Evolutionary conservation across 2,329 filamentous ascomycete species (phyloP).

Genomic region (Penicillium sp.): DNA sequence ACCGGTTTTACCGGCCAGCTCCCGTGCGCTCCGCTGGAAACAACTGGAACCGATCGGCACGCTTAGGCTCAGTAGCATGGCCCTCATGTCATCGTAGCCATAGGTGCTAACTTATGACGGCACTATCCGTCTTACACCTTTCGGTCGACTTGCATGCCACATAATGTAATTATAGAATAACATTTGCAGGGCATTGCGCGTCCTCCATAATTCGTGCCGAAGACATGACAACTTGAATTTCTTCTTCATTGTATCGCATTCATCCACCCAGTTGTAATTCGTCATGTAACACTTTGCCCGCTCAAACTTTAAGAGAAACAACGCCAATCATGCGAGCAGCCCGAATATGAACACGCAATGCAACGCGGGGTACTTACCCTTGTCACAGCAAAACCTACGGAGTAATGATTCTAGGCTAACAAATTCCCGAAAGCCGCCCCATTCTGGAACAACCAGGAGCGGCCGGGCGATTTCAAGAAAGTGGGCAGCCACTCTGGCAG

Average conservation of each 20-base stretch:
- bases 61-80: constrained; percentile 8
- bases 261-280: neutral
- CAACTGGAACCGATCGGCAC: constrained; percentile 8
- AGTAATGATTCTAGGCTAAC: constrained; percentile 2
- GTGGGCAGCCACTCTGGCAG: constrained; percentile 18
- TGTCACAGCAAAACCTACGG: neutral
- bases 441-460: constrained; percentile 16
- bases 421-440: constrained; percentile 12
- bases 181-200: neutral
- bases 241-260: neutral
- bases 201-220: neutral
- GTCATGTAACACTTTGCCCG: neutral
- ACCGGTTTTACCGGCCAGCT: constrained; percentile 3
- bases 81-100: neutral
- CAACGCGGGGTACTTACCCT: neutral
- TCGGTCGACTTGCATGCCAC: neutral
- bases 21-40: neutral
- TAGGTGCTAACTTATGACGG: neutral
- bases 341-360: neutral
- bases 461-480: constrained; percentile 13
- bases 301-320: neutral
- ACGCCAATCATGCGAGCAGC: neutral
- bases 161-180: neutral
- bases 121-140: neutral
- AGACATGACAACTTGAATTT: neutral